Conservation (phyloP, 225 moss, liverwort and hornwort genomes). For the Marchantia polymorpha region DNA sequence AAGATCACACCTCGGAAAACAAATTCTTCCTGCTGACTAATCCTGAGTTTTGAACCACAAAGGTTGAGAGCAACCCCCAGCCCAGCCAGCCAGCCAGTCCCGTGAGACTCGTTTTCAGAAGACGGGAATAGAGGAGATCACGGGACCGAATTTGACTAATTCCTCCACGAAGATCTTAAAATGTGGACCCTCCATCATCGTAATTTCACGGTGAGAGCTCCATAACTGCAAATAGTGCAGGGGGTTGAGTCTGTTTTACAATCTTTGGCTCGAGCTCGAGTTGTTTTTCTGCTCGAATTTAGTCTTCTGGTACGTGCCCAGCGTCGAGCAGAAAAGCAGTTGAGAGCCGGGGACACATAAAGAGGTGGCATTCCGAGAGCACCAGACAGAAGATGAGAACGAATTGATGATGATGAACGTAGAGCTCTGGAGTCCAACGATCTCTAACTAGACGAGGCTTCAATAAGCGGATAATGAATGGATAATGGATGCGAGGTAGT, state of each 20-base stretch:
- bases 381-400: neutral
- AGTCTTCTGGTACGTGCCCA: neutral
- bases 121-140: neutral
- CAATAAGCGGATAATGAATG: too few relatives aligned
- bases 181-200: neutral
- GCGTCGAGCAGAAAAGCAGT: neutral
- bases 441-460: too few relatives aligned
- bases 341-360: neutral
- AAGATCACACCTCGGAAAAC: too few relatives aligned
- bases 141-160: neutral
- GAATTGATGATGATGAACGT: neutral
- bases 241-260: neutral
- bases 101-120: neutral
- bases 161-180: neutral
- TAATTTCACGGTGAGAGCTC: neutral
- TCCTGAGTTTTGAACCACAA: neutral
- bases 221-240: neutral
- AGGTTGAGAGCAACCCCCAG: neutral
- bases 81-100: neutral
- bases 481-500: too few relatives aligned
- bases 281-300: neutral
- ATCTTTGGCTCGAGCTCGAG: neutral
- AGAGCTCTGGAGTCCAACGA: neutral
- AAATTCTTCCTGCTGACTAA: neutral
- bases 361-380: neutral